Base-by-base conservation (phyloP, 2,329 filamentous ascomycete genomes). In the Arthrobotrys iridis region DNA sequence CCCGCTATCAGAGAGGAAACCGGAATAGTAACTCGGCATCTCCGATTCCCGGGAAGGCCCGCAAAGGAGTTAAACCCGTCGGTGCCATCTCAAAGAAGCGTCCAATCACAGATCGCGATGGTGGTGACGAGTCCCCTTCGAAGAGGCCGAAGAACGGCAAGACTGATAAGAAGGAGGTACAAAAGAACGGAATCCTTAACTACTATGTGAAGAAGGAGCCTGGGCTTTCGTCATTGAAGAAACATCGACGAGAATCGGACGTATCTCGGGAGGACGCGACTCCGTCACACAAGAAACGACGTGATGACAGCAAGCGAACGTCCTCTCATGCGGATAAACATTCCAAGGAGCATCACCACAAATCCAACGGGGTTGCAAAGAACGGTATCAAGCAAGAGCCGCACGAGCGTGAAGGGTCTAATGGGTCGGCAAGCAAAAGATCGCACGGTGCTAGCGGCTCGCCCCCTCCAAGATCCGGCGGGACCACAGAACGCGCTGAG, bases 21-120 rank as follows among this genome's bases (percentile, higher is more conserved):
- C 63, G 71, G 50, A 67, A 67, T 68, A 75, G 71, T 37, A 68
- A 75, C 26, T 75, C 71, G 48, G 71, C 71, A 4, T 75, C 71
- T 15, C 71, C 71, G 13, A 67, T 68, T 7, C 71, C 71, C 26
- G 71, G 71, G 22, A 75, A 68, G 48, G 71, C n/a, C 15, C 57
- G 71, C 3, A 75, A 75, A 18, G 71, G 63, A n/a, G 57, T 43
- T 3, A 75, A 75, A 33, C 26, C 71, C 10, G 63, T 75, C 35
- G 71, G 71, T n/a, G 63, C 63, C 18, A 68, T 75, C 30, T 68
- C 71, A 0, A 75, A 75, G 63, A 75, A 75, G 48, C 71, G 71
- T 35, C 71, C 71, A 1, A 75, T 75, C 7, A n/a, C 57, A 4
- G 71, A 75, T 59, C 71, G 63, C 37, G 71, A 75, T 18, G 71